Evolutionary conservation across 306 rosid genomes (phyloP).

Genomic region (Morella rubra): DNA sequence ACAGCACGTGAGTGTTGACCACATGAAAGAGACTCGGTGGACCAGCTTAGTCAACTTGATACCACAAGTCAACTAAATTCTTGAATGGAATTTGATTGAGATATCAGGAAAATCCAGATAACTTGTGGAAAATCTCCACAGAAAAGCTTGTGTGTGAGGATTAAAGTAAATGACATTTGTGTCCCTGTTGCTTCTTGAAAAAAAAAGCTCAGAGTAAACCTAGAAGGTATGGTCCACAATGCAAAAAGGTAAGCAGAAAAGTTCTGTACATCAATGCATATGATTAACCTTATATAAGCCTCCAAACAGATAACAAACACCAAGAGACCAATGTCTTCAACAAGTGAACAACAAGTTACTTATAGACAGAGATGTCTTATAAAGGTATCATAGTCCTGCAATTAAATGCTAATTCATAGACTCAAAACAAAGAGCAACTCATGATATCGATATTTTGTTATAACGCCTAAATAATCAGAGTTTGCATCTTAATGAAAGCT

Average conservation of each 20-base stretch:
- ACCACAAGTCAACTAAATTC: too few species aligned
- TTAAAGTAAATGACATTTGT: too few species aligned
- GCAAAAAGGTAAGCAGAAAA: too few species aligned
- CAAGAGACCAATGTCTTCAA: not conserved
- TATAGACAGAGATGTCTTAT: not conserved
- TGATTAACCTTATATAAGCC: not conserved
- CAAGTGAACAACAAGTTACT: not conserved
- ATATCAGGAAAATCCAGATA: too few species aligned
- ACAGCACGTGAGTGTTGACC: not conserved
- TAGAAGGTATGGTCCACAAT: too few species aligned
- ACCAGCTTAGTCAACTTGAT: too few species aligned
- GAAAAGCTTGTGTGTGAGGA: too few species aligned
- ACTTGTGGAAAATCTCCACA: too few species aligned
- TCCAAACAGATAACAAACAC: not conserved
- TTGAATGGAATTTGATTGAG: too few species aligned
- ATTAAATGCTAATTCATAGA: conserved; percentile 1
- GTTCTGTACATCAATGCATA: too few species aligned
- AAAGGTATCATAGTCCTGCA: not conserved
- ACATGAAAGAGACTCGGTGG: not conserved
- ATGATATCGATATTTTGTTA: not conserved
- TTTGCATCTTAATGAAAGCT: not conserved
- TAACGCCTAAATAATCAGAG: not conserved
- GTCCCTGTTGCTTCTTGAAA: too few species aligned
- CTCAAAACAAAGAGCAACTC: conserved; percentile 1
- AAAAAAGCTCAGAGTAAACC: too few species aligned